These are phyloP conservation scores for Triangularia verruculosa DNA, from an alignment of 2,329 filamentous ascomycete species.

Conservation along the genomic window DNA sequence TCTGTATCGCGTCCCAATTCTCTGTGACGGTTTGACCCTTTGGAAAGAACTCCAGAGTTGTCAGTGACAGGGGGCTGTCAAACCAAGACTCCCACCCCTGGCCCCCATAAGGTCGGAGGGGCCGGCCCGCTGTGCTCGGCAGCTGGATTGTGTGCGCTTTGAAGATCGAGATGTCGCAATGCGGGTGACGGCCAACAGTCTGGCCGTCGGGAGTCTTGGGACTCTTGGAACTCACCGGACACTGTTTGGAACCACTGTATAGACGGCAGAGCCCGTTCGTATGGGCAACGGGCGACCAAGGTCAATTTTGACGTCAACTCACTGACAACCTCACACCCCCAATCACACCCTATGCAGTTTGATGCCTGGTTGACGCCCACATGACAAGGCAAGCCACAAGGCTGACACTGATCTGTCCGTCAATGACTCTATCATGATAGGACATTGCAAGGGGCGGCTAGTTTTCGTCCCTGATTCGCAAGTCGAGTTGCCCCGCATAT, in stretches of 20 bases:
- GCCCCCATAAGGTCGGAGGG: not conserved
- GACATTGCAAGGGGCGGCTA: not conserved
- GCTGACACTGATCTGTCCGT: not conserved
- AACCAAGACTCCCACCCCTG: not conserved
- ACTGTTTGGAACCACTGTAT: not conserved
- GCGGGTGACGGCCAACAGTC: not conserved
- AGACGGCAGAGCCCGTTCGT: not conserved
- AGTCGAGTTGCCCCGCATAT: not conserved
- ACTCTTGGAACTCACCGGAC: not conserved
- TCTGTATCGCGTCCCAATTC: not conserved
- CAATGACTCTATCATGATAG: not conserved
- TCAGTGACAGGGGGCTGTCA: not conserved
- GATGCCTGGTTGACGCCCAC: not conserved
- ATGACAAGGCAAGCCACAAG: slow-evolving; percentile 5
- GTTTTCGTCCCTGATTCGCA: not conserved
- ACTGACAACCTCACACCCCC: not conserved
- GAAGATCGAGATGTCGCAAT: not conserved
- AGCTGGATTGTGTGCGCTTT: not conserved
- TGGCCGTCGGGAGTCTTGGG: not conserved
- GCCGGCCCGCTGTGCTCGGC: not conserved
- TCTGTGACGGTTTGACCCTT: not conserved
- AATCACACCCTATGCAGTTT: not conserved
- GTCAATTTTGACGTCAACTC: not conserved
- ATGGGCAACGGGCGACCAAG: not conserved
- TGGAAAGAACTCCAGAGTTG: not conserved